Evolutionary conservation across 139 green algal genomes (phyloP), one percentile per base, ranked within the genome.

Genomic region (Picochlorum sp.): DNA sequence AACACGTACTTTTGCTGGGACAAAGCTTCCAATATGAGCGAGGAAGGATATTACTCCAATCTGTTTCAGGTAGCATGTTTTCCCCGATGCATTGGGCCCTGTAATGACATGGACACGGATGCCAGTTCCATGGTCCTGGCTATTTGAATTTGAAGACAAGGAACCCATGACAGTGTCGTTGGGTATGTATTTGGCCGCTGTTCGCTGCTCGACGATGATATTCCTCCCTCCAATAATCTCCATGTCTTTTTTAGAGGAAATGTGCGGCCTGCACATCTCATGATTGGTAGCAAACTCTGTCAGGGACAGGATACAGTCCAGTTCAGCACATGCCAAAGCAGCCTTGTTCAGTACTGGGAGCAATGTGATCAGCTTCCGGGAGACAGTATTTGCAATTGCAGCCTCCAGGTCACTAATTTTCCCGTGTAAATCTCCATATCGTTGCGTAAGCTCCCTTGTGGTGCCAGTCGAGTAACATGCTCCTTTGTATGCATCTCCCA

Each of bases 41-140:
- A 97, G 55, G 67, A 93, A 96, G 0, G 79, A 79, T 41, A 96
- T 89, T n/a, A 97, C 55, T 10, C 81, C 90, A 25, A 94, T 86
- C 39, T 73, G 66, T 58, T 91, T 90, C n/a, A 72, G 75, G 53
- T 94, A 93, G 59, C 71, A 80, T 59, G 68, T 84, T 72, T 94
- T 94, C 33, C 86, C 86, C 26, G 49, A 65, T 63, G 81, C 24
- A 74, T 91, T 93, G 22, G 85, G 82, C 4, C 85, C 85, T 61
- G 77, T 64, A 20, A 77, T 55, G 6, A 80, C 55, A 56, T 81
- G 59, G 30, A 67, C 5, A 16, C 1, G 14, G 18, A 14, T 14
- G 24, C 12, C 18, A 20, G 12, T 32, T 10, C 22, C 20, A 9
- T n/a, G 26, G 70, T 93, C 82, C 63, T 31, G 4, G 0, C 80